A percentile compares a stretch with the other conserved stretches of the same genome.
Evolutionary conservation across 805 yeast genomes (phyloP).

Genomic region (Suhomyces sp.): DNA sequence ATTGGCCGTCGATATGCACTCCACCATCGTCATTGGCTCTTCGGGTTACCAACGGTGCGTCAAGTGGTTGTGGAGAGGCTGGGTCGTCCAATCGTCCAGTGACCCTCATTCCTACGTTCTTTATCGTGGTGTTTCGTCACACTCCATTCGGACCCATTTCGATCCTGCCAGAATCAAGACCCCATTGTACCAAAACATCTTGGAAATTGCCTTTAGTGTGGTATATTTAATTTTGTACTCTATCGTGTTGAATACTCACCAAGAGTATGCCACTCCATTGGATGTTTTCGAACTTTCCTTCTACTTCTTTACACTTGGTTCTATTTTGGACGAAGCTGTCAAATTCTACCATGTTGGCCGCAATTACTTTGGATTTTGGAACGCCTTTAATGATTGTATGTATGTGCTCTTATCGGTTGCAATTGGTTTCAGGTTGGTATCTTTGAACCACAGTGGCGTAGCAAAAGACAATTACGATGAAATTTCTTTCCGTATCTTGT

Average conservation of each 20-base stretch:
- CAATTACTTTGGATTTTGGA: slow-evolving; percentile 74
- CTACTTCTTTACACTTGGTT: slow-evolving; percentile 66
- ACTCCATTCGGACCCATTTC: slow-evolving; percentile 60
- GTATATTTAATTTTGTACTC: slow-evolving; percentile 64
- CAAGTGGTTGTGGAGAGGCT: slow-evolving; percentile 91
- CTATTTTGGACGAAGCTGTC: slow-evolving; percentile 62
- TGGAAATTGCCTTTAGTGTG: slow-evolving; percentile 68
- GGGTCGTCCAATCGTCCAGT: slow-evolving; percentile 74
- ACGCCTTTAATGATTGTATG: slow-evolving; percentile 70
- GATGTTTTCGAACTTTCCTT: slow-evolving; percentile 54
- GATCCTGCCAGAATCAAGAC: slow-evolving; percentile 83
- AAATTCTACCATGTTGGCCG: slow-evolving; percentile 78
- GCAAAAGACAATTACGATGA: slow-evolving; percentile 43
- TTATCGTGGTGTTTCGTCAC: slow-evolving; percentile 58
- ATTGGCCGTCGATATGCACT: slow-evolving; percentile 82
- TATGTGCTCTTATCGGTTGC: slow-evolving; percentile 56
- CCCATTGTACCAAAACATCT: slow-evolving; percentile 74
- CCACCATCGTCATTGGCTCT: slow-evolving; percentile 72
- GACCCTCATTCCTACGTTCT: slow-evolving; percentile 70
- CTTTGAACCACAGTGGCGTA: slow-evolving; percentile 23
- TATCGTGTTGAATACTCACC: slow-evolving; percentile 59
- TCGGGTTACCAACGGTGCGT: slow-evolving; percentile 84
- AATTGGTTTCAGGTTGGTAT: slow-evolving; percentile 53
- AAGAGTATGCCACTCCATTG: slow-evolving; percentile 30
- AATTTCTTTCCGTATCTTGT: slow-evolving; percentile 64